phyloP scores from a whole-genome alignment of 768 basidiomycete genomes.

The Boletus vermiculosoides region DNA sequence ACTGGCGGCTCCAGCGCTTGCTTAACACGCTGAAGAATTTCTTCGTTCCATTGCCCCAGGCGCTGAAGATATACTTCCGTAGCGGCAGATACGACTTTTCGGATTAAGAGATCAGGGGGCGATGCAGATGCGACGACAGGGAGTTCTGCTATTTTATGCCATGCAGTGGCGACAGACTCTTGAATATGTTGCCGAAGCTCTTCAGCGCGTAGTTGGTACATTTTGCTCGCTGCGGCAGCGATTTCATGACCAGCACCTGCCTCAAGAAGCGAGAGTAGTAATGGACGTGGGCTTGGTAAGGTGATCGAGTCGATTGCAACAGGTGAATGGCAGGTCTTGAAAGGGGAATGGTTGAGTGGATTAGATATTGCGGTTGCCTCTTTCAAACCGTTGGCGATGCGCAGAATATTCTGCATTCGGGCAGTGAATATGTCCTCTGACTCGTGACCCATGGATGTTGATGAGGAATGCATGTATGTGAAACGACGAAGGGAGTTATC shows the following conservation, averaged over 20 bases:
- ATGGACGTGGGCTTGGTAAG: not conserved
- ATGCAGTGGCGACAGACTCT: not conserved
- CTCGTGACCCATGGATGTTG: too few species aligned
- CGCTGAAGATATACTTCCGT: not conserved
- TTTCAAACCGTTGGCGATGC: too few species aligned
- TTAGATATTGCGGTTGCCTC: too few species aligned
- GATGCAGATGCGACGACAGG: fast-evolving
- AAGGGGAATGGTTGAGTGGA: too few species aligned
- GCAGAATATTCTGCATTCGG: too few species aligned
- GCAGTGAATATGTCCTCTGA: too few species aligned
- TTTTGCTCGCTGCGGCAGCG: fast-evolving
- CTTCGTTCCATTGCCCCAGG: constrained; percentile 1
- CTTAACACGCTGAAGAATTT: not conserved
- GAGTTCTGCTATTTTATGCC: not conserved
- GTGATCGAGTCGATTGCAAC: not conserved
- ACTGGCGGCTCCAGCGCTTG: fast-evolving
- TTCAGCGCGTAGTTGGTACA: not conserved
- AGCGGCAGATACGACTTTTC: not conserved
- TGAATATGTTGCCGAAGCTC: not conserved
- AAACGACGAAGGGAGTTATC: too few species aligned
- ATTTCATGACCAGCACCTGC: not conserved
- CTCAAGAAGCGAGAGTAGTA: not conserved
- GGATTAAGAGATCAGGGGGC: fast-evolving
- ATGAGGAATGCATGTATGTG: too few species aligned
- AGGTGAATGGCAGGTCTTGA: too few species aligned